Percentiles rank a stretch among this genome's conserved stretches.
These are phyloP conservation scores for Nemophila menziesii DNA, from an alignment of 257 asterid genomes.

Conservation along the genomic window DNA sequence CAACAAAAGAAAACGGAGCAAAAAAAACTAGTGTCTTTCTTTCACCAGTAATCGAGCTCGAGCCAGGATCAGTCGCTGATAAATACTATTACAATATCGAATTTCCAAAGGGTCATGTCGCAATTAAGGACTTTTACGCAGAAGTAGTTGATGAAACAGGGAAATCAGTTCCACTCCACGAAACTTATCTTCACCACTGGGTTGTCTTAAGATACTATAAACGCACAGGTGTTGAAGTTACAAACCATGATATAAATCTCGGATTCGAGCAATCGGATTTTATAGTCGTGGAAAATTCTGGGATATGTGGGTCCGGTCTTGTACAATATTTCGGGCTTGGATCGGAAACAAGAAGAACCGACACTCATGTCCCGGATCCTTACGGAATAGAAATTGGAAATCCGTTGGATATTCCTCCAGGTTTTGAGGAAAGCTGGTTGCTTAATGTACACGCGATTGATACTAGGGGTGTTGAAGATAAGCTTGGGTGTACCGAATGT, in stretches of 20 bases:
- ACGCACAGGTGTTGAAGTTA: conserved; percentile 16
- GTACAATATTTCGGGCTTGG: conserved; percentile 76
- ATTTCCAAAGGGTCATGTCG: conserved; percentile 69
- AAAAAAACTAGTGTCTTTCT: conserved; percentile 45
- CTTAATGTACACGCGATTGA: conserved; percentile 80
- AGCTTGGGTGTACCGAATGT: conserved; percentile 74
- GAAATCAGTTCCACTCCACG: conserved; percentile 51
- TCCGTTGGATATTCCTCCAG: conserved; percentile 40
- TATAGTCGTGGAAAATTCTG: conserved; percentile 28
- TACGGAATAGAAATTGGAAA: conserved; percentile 66
- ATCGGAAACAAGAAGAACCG: conserved; percentile 70
- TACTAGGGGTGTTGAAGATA: conserved; percentile 59
- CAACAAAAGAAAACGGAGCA: conserved; percentile 16
- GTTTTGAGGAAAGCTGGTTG: conserved; percentile 62
- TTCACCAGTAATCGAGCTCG: conserved; percentile 49
- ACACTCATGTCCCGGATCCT: conserved; percentile 52
- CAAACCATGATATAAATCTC: not conserved
- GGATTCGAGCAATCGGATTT: conserved; percentile 25
- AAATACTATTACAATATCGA: conserved; percentile 35
- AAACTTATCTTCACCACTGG: conserved; percentile 82
- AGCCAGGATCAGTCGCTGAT: conserved; percentile 49
- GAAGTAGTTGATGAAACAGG: conserved; percentile 60
- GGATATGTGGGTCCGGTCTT: conserved; percentile 42
- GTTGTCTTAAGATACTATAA: conserved; percentile 33
- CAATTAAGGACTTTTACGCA: conserved; percentile 45